Conservation (phyloP, 164 flowering plant species). For the Liquidambar formosana region DNA sequence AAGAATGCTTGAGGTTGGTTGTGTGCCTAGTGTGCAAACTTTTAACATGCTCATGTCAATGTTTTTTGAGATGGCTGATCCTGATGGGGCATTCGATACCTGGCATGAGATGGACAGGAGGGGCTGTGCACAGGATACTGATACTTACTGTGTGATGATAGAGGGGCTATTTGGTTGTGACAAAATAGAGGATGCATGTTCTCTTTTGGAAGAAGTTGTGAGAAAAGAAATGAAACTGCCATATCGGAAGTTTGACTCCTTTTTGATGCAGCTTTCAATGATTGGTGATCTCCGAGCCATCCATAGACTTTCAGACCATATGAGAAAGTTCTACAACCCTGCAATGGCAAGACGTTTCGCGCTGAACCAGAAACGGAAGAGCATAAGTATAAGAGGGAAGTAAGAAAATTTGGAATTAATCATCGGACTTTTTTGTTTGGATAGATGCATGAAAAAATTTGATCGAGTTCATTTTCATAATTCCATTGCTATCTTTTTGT, state of each 20-base stretch:
- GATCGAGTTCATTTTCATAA: not conserved
- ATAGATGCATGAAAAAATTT: not conserved
- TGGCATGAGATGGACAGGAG: constrained; percentile 87
- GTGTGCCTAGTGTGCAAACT: constrained; percentile 87
- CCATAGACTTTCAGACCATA: constrained; percentile 79
- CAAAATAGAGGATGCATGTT: constrained; percentile 57
- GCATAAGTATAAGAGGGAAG: constrained; percentile 65
- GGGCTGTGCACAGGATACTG: constrained; percentile 56
- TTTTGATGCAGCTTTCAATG: constrained; percentile 68
- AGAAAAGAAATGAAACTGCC: constrained; percentile 72
- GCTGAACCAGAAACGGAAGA: constrained; percentile 63
- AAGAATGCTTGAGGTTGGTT: constrained; percentile 65
- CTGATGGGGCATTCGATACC: constrained; percentile 73
- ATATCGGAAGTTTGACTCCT: constrained; percentile 65
- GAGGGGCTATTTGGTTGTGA: constrained; percentile 77
- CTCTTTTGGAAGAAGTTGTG: constrained; percentile 68
- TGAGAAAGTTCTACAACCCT: constrained; percentile 86
- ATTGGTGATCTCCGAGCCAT: constrained; percentile 78
- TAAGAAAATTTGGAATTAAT: constrained; percentile 14
- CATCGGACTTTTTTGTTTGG: not conserved
- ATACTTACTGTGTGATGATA: constrained; percentile 83
- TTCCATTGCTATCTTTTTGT: not conserved
- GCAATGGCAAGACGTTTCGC: constrained; percentile 84
- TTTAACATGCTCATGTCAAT: constrained; percentile 80
- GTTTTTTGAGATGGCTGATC: constrained; percentile 68